phyloP scores from a whole-genome alignment of 371 early-diverging fungal genomes.

The Mortierella sp. region DNA sequence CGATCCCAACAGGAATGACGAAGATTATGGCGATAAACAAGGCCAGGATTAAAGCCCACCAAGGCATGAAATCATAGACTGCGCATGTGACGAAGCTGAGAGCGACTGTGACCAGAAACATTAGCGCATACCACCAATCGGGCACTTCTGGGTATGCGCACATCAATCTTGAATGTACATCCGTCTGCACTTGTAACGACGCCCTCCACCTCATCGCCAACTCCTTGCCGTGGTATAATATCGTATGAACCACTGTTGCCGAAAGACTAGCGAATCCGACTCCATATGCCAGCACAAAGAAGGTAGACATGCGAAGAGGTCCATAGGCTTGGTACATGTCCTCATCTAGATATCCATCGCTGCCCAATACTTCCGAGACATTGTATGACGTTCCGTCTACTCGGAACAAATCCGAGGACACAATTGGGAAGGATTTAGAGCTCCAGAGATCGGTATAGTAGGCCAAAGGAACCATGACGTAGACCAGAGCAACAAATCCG shows the following conservation, averaged over 20 bases:
- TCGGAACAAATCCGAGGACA: conserved; percentile 56
- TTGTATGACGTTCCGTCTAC: conserved; percentile 58
- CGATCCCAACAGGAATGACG: conserved; percentile 78
- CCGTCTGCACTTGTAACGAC: conserved; percentile 58
- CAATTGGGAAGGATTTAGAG: conserved; percentile 59
- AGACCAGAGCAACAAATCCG: conserved; percentile 62
- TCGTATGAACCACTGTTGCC: conserved; percentile 62
- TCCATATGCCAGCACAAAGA: conserved; percentile 69
- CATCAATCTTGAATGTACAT: conserved; percentile 80
- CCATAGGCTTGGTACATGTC: conserved; percentile 63
- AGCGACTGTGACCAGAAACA: conserved; percentile 63
- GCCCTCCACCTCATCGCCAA: conserved; percentile 36
- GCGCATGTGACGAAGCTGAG: conserved; percentile 66
- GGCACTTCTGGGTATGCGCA: conserved; percentile 76
- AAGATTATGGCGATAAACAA: conserved; percentile 71
- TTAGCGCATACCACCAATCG: conserved; percentile 75
- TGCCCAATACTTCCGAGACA: conserved; percentile 25
- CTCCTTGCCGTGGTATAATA: conserved; percentile 64
- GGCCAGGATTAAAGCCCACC: conserved; percentile 80
- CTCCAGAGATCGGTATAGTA: conserved; percentile 64
- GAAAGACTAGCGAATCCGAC: conserved; percentile 62
- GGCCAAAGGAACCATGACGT: conserved; percentile 64
- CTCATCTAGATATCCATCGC: conserved; percentile 60
- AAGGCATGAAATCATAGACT: conserved; percentile 67
- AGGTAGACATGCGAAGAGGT: conserved; percentile 71